Conservation (phyloP, 192 early-diverging fungal genomes). For the Umbelopsis vinacea region DNA sequence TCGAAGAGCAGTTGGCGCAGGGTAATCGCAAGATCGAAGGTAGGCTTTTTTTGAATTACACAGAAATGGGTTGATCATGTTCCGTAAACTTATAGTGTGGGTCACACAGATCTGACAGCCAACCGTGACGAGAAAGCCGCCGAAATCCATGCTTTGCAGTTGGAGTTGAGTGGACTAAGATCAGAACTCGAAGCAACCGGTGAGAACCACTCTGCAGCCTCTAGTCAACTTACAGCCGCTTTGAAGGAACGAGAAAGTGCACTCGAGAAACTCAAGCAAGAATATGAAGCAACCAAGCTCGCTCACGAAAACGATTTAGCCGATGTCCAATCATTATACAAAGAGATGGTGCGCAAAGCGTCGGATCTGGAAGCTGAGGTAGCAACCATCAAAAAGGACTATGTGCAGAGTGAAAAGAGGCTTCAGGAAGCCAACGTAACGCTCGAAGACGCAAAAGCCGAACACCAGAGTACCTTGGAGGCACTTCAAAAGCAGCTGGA, state of each 20-base stretch:
- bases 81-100: background rate
- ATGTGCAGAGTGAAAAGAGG: background rate
- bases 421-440: background rate
- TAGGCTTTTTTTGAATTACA: background rate
- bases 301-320: background rate
- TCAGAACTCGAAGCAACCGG: conserved; percentile 7
- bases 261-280: background rate
- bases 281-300: background rate
- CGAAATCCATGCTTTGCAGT: background rate
- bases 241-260: conserved; percentile 3
- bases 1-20: background rate
- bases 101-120: no score
- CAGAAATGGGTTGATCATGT: background rate
- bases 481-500: background rate
- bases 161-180: background rate
- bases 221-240: background rate
- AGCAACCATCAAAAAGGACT: background rate
- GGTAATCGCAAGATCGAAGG: background rate
- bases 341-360: background rate
- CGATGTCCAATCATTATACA: background rate
- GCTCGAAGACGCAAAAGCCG: background rate
- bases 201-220: background rate
- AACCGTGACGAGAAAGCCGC: background rate
- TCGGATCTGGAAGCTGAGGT: background rate
- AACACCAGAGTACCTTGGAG: background rate